Conservation (phyloP, 2,329 filamentous ascomycete genomes). For the Hyphodiscus sp. region DNA sequence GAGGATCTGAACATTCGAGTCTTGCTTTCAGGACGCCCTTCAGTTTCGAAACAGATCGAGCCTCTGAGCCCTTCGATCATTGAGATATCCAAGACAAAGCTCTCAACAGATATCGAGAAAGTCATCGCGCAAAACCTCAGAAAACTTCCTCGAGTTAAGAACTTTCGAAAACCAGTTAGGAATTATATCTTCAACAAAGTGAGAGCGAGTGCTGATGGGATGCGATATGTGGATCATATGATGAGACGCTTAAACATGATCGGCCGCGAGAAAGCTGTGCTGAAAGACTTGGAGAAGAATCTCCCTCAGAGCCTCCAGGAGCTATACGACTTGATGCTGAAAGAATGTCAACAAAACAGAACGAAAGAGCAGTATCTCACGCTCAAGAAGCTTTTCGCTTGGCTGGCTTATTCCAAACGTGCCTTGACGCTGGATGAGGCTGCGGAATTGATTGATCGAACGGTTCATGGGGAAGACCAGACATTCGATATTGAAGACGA, state of each 20-base stretch:
- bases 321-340: constrained; percentile 24
- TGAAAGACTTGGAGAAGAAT: constrained; percentile 25
- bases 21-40: constrained; percentile 24
- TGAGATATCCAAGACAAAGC: neutral
- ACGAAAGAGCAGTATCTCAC: constrained; percentile 12
- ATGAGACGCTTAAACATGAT: constrained; percentile 22
- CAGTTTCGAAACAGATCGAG: neutral
- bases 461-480: constrained; percentile 3
- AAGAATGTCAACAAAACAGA: constrained; percentile 2
- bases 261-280: constrained; percentile 25
- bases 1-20: constrained; percentile 24
- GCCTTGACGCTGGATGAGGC: constrained; percentile 22
- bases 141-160: constrained; percentile 17
- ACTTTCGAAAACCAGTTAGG: constrained; percentile 27
- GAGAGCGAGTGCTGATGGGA: constrained; percentile 10
- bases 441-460: constrained; percentile 4
- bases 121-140: constrained; percentile 10
- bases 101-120: neutral
- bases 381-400: constrained; percentile 23
- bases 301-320: constrained; percentile 17
- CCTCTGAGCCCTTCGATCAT: neutral
- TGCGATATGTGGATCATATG: constrained; percentile 34
- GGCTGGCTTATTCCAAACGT: constrained; percentile 25
- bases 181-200: constrained; percentile 21
- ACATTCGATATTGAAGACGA: constrained; percentile 27